Base-by-base conservation (phyloP, 2,329 filamentous ascomycete genomes). In the Fusarium mangiferae region DNA sequence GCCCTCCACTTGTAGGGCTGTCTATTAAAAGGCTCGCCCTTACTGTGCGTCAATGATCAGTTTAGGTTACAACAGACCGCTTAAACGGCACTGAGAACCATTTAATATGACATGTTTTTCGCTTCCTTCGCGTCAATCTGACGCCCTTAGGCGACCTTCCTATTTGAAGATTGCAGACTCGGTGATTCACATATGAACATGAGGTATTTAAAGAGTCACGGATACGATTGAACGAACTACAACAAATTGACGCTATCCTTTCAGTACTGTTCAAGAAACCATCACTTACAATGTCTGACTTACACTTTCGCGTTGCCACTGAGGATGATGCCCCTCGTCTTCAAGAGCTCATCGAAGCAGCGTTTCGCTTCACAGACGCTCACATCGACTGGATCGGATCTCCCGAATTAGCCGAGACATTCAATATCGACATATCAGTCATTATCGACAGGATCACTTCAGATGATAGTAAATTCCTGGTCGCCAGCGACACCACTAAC, bases 391-490 rank as follows among this genome's bases (percentile, higher is more conserved):
- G 76, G 76, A 81, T 81, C 0, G 84, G 78, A 8, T 76, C 83
- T 60, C 75, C 80, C 39, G 78, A 78, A 89, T 87, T 95, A 13
- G 93, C 89, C 49, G 93, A 92, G 17, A 90, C 87, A 56, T 94
- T 94, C 82, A 92, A 89, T 6, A 92, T 92, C 5, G 87, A 88
- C 56, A 92, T 94, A 77, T 89, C 91, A 66, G 90, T 92, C 78
- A 80, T 87, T 26, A 90, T 90, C 0, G 89, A 92, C 17, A 88
- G 84, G 8, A 83, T 85, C 55, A 51, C 57, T 20, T 74, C 73
- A 1, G 74, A 78, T 0, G 74, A 82, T 24, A 74, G 75, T 14
- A 78, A 62, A 1, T 76, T 82, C n/a, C 59, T 84, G 7, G 76
- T 82, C 35, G 81, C 78, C 35, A 75, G 69, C 5, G 64, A 72